Evolutionary conservation across 306 rosid genomes (phyloP), one percentile per base, ranked within the genome.

Genomic region (Vachellia collinsii): DNA sequence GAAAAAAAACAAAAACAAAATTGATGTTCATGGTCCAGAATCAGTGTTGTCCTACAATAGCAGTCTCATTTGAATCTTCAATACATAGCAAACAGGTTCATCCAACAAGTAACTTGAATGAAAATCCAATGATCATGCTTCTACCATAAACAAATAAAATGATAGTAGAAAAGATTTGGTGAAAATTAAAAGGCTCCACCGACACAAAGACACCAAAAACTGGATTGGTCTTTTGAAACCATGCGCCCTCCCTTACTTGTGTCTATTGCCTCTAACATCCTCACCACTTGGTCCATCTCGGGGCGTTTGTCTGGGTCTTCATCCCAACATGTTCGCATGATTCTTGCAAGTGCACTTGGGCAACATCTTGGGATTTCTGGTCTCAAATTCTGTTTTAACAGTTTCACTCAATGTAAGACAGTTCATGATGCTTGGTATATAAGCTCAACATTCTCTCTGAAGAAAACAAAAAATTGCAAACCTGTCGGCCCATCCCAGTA

Each of bases 401-500:
- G 22, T 36, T 65, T 70, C 19, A 5, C 12, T 46, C 37, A 64
- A 13, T 64, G 10, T 6, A 64, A 64, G 70, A 64, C 34, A 29
- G n/a, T 5, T 14, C 1, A 50, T 50, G n/a, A 50, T 14, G n/a
- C 56, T 1, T 4, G 5, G n/a, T 16, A 43, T 9, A 43, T 29
- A 29, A 43, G 47, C 47, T 8, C 5, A 43, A 43, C 9, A 43
- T 43, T 43, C 7, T 5, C 34, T 29, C 34, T 29, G 1, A 41
- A 61, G 9, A 9, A 29, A 6, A 7, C 0, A 8, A 22, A 11
- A 25, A 8, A 3, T 10, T 43, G 38, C 82, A 1, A 10, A 92
- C 97, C 83, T 92, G 93, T 16, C 88, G 88, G 25, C 88, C 97
- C 38, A 91, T 94, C 11, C 91, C 97, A 11, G 92, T 84, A 4